A percentile compares a stretch with the other conserved stretches of the same genome.
phyloP scores from a whole-genome alignment of 1,139 yeast genomes.

The Wickerhamomyces sp. region DNA sequence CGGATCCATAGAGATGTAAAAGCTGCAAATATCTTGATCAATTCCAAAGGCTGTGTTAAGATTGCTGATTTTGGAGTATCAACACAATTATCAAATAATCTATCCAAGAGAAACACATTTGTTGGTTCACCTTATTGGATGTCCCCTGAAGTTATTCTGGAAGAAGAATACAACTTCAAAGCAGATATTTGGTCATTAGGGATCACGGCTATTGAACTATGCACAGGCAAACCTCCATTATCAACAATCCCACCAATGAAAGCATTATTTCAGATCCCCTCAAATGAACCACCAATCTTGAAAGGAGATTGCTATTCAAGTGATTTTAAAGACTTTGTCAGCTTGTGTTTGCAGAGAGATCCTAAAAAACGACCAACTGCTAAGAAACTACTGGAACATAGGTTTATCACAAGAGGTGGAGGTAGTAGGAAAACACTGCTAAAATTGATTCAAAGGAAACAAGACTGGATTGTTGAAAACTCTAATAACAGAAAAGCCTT shows the following conservation, averaged over 20 bases:
- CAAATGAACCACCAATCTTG: constrained; percentile 45
- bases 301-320: constrained; percentile 35
- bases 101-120: constrained; percentile 78
- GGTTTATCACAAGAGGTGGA: constrained; percentile 44
- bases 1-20: constrained; percentile 85
- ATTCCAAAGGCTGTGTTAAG: constrained; percentile 70
- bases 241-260: constrained; percentile 76
- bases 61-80: constrained; percentile 97
- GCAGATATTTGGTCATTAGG: constrained; percentile 98
- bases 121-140: constrained; percentile 99
- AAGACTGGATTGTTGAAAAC: constrained; percentile 15
- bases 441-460: constrained; percentile 25
- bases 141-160: constrained; percentile 95
- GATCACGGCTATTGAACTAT: constrained; percentile 79
- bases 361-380: constrained; percentile 60
- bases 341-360: constrained; percentile 57
- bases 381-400: constrained; percentile 50
- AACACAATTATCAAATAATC: constrained; percentile 73
- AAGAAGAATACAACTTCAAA: constrained; percentile 78
- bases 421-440: constrained; percentile 31
- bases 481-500: constrained; percentile 8
- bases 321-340: constrained; percentile 58
- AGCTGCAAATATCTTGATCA: constrained; percentile 76
- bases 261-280: constrained; percentile 58
- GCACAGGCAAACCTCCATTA: constrained; percentile 80